Evolutionary conservation across 2,329 filamentous ascomycete species (phyloP).

Genomic region (Aspergillus aculeatus): DNA sequence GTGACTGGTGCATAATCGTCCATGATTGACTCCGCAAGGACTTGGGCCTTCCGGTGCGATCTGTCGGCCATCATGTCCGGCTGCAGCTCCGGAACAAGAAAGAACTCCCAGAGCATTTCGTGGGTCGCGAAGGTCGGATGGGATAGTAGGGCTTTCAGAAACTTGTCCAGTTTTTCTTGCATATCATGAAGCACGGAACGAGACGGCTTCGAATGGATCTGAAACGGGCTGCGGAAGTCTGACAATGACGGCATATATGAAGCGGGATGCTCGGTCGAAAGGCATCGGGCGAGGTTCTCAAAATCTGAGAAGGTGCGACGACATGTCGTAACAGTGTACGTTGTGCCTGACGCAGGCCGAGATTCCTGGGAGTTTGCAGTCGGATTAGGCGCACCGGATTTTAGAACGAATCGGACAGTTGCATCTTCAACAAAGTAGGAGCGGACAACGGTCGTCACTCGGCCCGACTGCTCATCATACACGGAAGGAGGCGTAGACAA

Average conservation of each 20-base stretch:
- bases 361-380: slow-evolving; percentile 38
- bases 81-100: slow-evolving; percentile 91
- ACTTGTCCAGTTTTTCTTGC: slow-evolving; percentile 81
- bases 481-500: slow-evolving; percentile 62
- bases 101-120: slow-evolving; percentile 98
- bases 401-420: slow-evolving; percentile 86
- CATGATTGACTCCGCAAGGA: slow-evolving; percentile 75
- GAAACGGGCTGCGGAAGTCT: slow-evolving; percentile 80
- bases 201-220: slow-evolving; percentile 89
- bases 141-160: slow-evolving; percentile 78
- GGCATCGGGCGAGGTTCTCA: slow-evolving; percentile 79
- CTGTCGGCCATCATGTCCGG: slow-evolving; percentile 85
- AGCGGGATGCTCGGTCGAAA: slow-evolving; percentile 85
- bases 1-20: slow-evolving; percentile 83
- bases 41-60: slow-evolving; percentile 80
- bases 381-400: slow-evolving; percentile 76
- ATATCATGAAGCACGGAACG: slow-evolving; percentile 82
- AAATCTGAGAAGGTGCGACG: slow-evolving; percentile 85
- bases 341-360: slow-evolving; percentile 62
- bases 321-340: slow-evolving; percentile 87
- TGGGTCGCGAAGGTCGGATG: slow-evolving; percentile 94
- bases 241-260: slow-evolving; percentile 86
- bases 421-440: slow-evolving; percentile 98
- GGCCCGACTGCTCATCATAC: slow-evolving; percentile 65
- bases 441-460: slow-evolving; percentile 88